Conservation (phyloP, 2,329 filamentous ascomycete species). For the Penicillium sp. region DNA sequence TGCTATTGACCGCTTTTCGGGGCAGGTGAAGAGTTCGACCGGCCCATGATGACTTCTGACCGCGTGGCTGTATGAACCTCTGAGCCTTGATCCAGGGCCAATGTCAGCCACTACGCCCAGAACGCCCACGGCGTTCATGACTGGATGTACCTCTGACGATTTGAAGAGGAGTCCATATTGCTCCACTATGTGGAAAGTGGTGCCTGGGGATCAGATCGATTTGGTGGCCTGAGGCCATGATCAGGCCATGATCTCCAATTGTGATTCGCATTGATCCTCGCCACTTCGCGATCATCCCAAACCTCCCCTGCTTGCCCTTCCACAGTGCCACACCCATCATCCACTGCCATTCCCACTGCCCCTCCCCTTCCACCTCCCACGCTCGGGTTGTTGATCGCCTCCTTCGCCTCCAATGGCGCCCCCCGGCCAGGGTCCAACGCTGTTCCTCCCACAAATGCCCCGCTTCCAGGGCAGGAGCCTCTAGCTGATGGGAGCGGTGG, state of each 20-base stretch:
- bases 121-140: background rate
- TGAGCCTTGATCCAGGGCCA: background rate
- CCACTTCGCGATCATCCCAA: background rate
- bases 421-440: background rate
- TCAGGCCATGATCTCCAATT: background rate
- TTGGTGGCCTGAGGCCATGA: background rate
- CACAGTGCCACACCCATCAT: background rate
- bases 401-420: slow-evolving; percentile 4
- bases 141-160: background rate
- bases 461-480: slow-evolving; percentile 8
- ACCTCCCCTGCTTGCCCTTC: slow-evolving; percentile 1
- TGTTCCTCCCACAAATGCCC: slow-evolving; percentile 2
- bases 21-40: background rate
- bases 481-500: slow-evolving; percentile 26
- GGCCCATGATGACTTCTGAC: background rate
- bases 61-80: background rate
- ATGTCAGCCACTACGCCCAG: background rate
- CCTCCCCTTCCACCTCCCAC: background rate
- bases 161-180: background rate
- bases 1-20: background rate
- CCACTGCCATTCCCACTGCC: background rate
- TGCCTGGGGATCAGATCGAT: background rate
- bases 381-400: background rate
- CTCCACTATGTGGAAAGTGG: background rate
- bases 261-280: slow-evolving; percentile 1